Evolutionary conservation across 306 rosid genomes (phyloP), one percentile per base, ranked within the genome.

Genomic region (Lathyrus aphaca): DNA sequence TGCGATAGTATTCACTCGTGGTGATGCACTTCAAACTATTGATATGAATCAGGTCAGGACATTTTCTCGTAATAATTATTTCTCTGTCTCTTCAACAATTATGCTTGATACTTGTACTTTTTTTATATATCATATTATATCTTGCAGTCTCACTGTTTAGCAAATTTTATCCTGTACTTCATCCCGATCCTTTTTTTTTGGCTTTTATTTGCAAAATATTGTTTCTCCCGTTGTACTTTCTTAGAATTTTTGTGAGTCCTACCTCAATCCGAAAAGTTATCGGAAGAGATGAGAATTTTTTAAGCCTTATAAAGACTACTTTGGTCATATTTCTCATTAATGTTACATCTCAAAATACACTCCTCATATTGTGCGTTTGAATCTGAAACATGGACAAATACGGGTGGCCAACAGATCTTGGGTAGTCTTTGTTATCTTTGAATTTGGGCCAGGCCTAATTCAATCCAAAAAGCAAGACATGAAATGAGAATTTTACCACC

Each of bases 11-110:
- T 94, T 94, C 81, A 94, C 98, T 23, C 98, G 98, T 5, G 98
- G 98, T 54, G 97, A 86, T 71, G 98, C 98, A 73, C 86, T 94
- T 72, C 98, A 94, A 83, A 94, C 98, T 51, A 94, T 94, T 51
- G 98, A 94, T 83, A 94, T 94, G 98, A 94, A 94, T 82, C 98
- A 94, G 94, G 98, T 90, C 73, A 70, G 21, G 57, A 58, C 45
- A 53, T 74, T 39, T 45, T 63, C 30, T 23, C 27, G 2, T 51
- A 57, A 19, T 37, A 9, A 29, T 55, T 37, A 73, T 32, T 9
- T 43, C n/a, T 1, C 39, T 18, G 8, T 48, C 45, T 58, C 29
- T 62, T 29, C 8, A 39, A 25, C 19, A 64, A 42, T 42, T 55
- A 4, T 74, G 7, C 43, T 3, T 43, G 8, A 65, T 71, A 10